Conservation (phyloP, 129 eudicot species). For the Kitagawia praeruptora region DNA sequence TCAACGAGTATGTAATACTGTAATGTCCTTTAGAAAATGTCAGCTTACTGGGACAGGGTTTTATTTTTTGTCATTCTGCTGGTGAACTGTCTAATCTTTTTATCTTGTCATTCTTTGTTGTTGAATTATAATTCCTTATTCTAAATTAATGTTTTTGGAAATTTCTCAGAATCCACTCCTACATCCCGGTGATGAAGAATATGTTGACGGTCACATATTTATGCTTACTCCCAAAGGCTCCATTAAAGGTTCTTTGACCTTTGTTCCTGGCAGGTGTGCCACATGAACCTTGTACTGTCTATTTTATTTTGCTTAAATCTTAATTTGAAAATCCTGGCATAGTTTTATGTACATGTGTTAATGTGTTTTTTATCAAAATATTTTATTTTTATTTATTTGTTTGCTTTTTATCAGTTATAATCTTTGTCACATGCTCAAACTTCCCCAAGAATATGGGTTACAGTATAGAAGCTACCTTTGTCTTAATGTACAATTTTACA, state of each 20-base stretch:
- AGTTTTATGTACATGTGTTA: no score
- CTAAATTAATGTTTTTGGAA: neutral
- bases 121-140: neutral
- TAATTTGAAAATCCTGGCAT: no score
- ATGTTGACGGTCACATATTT: constrained; percentile 41
- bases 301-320: no score
- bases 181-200: constrained; percentile 54
- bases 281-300: neutral
- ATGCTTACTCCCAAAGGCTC: constrained; percentile 36
- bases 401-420: neutral
- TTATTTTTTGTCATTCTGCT: neutral
- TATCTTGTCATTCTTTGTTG: neutral
- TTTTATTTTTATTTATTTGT: neutral
- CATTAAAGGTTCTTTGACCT: constrained; percentile 75
- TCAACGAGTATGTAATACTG: neutral
- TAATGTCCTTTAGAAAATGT: neutral
- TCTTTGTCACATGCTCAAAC: neutral
- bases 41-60: neutral
- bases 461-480: neutral
- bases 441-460: neutral
- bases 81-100: neutral
- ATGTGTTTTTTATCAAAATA: neutral
- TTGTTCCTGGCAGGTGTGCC: constrained; percentile 75
- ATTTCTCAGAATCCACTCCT: constrained; percentile 62
- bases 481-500: no score